Conservation (phyloP, 371 early-diverging fungal genomes). For the Mortierella sp. region DNA sequence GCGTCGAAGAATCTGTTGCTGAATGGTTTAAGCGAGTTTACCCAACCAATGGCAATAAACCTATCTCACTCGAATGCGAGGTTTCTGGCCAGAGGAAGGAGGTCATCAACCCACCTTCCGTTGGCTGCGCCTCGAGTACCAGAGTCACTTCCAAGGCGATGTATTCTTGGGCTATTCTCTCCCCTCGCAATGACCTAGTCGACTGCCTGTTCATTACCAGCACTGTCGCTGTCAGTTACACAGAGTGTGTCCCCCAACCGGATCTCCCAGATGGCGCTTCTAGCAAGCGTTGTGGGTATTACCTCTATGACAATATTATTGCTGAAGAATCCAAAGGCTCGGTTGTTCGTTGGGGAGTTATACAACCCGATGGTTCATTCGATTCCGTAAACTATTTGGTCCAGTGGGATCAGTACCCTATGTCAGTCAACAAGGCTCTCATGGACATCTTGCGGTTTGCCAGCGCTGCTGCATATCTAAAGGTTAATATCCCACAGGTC, state of each 20-base stretch:
- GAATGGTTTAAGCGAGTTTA: background rate
- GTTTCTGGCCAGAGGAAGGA: background rate
- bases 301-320: background rate
- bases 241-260: background rate
- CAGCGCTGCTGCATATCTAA: slow-evolving; percentile 22
- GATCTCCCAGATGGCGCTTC: background rate
- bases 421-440: slow-evolving; percentile 20
- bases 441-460: slow-evolving; percentile 27
- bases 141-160: background rate
- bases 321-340: slow-evolving; percentile 14
- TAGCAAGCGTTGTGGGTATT: background rate
- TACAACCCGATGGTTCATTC: slow-evolving; percentile 24
- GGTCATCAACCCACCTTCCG: background rate
- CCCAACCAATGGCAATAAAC: background rate
- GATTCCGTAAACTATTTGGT: slow-evolving; percentile 16
- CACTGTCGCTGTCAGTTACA: background rate
- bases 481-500: background rate
- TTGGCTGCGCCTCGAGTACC: background rate
- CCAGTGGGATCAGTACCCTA: slow-evolving; percentile 24
- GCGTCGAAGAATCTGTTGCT: background rate
- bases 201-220: background rate
- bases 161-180: background rate
- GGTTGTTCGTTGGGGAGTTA: slow-evolving; percentile 15
- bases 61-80: background rate
- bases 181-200: background rate